Evolutionary conservation across 257 asterid genomes (phyloP), one percentile per base, ranked within the genome.

Genomic region (Nyctanthes arbortristis): DNA sequence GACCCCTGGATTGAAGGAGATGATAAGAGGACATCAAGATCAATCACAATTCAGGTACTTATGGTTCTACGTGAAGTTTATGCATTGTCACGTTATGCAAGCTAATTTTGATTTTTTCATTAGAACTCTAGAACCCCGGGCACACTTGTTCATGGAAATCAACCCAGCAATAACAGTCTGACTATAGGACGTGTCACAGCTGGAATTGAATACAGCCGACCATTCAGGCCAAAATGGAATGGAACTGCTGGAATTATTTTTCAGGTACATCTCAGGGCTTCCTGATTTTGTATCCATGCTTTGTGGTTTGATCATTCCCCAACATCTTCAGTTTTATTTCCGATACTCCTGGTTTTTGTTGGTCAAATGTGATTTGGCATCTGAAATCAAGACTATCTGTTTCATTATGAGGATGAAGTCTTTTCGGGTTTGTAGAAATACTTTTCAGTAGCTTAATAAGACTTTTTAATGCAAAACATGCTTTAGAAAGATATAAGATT

Each of bases 1-100:
- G 97, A 89, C 71, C 99, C 99, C 57, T 94, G 99, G 97, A 87
- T 91, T 68, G 96, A 94, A 82, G 99, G 99, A 70, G 99, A 94
- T 74, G 97, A 94, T 84, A 94, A 85, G 81, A 83, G 97, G 81
- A 94, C 97, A 67, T 91, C 96, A 69, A 89, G 99, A 80, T 80
- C 99, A 73, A 87, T 91, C 77, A 89, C 89, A 94, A 78, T 94
- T 78, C 99, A 94, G 96, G 99, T 89, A 69, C 57, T 39, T 65
- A 69, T 69, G 30, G 39, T n/a, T 55, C 60, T 64, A 64, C 65
- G 9, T 59, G 39, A 73, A 28, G 35, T 63, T 66, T 18, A 3
- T 34, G 25, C 57, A 9, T 55, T 77, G 57, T 36, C 62, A 63
- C 63, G 39, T 62, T 27, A 30, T 68, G 49, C 56, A 49, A 76